These are phyloP conservation scores for Lolium multiflorum DNA, from an alignment of 176 grass and related monocot genomes.

Conservation along the genomic window DNA sequence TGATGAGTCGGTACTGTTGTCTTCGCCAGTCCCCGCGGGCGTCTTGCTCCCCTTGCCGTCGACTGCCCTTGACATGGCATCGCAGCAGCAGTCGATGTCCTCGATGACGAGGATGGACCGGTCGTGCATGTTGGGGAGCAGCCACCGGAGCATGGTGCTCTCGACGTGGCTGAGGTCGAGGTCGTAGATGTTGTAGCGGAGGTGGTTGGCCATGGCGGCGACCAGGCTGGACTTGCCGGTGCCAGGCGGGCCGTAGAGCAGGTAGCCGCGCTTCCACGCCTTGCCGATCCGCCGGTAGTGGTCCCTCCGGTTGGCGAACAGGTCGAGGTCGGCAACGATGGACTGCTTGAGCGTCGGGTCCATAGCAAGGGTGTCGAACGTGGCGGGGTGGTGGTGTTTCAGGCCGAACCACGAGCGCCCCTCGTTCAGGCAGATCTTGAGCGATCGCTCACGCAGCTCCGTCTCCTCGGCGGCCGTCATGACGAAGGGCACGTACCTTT, in stretches of 20 bases:
- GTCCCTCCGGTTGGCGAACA: slow-evolving; percentile 23
- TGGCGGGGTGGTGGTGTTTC: slow-evolving; percentile 25
- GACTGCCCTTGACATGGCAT: neutral
- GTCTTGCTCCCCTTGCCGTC: neutral
- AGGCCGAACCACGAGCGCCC: neutral
- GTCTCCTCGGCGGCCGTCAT: neutral
- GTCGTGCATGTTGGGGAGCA: slow-evolving; percentile 9
- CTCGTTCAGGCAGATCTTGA: slow-evolving; percentile 50
- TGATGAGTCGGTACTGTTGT: neutral
- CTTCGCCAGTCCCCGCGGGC: neutral
- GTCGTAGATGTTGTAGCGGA: slow-evolving; percentile 41
- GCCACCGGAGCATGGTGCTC: slow-evolving; percentile 8
- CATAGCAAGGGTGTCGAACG: slow-evolving; percentile 50
- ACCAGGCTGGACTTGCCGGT: slow-evolving; percentile 45
- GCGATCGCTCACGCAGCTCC: slow-evolving; percentile 1
- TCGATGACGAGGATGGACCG: slow-evolving; percentile 33
- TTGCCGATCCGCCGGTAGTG: slow-evolving; percentile 47
- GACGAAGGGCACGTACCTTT: slow-evolving; percentile 45
- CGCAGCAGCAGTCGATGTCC: slow-evolving; percentile 40
- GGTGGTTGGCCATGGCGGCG: slow-evolving; percentile 52
- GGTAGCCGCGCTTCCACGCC: slow-evolving; percentile 61
- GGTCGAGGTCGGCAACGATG: slow-evolving; percentile 40
- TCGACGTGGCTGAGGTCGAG: slow-evolving; percentile 22
- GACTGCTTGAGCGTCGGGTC: slow-evolving; percentile 16
- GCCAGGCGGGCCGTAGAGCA: slow-evolving; percentile 41